These are phyloP conservation scores for Rhizophlyctis rosea DNA, from an alignment of 192 early-diverging fungal species.

Conservation along the genomic window DNA sequence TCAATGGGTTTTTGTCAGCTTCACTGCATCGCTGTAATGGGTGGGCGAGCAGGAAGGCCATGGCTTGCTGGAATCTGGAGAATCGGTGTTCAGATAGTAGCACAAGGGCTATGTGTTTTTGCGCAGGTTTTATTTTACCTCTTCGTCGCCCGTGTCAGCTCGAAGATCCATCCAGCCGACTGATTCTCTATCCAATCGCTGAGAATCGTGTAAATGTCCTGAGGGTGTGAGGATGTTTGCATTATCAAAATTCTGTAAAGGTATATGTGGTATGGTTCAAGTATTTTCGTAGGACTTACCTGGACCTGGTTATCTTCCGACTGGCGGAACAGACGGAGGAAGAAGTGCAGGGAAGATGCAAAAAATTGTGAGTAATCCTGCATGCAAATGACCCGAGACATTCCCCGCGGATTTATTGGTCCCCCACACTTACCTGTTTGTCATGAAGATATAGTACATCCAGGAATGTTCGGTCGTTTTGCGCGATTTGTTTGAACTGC, in stretches of 20 bases:
- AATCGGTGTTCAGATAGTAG: not conserved
- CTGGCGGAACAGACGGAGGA: not conserved
- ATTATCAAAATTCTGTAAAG: too few relatives aligned
- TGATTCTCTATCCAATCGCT: not conserved
- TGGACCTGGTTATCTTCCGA: not conserved
- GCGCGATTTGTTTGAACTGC: not conserved
- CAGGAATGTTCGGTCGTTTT: not conserved
- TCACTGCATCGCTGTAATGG: not conserved
- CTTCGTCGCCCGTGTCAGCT: not conserved
- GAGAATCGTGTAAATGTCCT: not conserved
- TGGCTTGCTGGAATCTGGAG: not conserved
- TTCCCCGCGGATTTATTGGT: too few relatives aligned
- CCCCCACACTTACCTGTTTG: not conserved
- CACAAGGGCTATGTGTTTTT: not conserved
- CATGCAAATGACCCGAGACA: too few relatives aligned
- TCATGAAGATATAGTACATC: not conserved
- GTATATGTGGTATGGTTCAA: not conserved
- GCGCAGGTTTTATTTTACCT: too few relatives aligned
- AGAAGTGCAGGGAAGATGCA: not conserved
- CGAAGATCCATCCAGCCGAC: not conserved
- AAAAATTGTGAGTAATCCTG: too few relatives aligned
- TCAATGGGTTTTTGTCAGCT: not conserved
- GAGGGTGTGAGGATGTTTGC: not conserved
- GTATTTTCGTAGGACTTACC: not conserved
- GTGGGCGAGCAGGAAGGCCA: not conserved